Evolutionary conservation across 1,284 basidiomycete species (phyloP).

Genomic region (Schizophyllum amplum): DNA sequence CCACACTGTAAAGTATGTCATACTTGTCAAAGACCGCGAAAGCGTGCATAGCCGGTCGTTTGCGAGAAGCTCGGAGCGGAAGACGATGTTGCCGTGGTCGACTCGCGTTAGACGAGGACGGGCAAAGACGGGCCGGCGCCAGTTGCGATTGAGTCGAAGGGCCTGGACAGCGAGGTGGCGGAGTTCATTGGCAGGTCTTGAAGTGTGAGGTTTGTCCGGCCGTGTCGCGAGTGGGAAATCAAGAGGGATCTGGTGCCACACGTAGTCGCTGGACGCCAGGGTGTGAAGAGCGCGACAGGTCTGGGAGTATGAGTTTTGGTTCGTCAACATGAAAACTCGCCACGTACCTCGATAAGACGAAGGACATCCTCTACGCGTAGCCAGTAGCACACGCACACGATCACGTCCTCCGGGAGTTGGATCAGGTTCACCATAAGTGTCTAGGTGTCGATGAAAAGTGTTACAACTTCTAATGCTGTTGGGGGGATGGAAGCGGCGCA

Average conservation of each 20-base stretch:
- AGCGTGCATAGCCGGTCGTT: conserved; percentile 39
- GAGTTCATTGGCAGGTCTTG: conserved; percentile 18
- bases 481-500: not conserved
- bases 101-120: conserved; percentile 30
- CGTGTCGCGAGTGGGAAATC: conserved; percentile 16
- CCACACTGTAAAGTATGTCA: conserved; percentile 32
- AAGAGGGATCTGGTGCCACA: conserved; percentile 38
- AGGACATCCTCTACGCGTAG: not conserved
- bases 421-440: not conserved
- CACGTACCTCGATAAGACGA: not conserved
- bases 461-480: too few relatives aligned
- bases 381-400: not conserved
- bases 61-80: conserved; percentile 37
- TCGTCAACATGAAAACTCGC: not conserved
- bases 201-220: conserved; percentile 7
- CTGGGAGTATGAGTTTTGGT: conserved; percentile 27
- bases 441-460: not conserved
- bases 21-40: conserved; percentile 22
- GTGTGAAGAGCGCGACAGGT: conserved; percentile 47
- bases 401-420: not conserved
- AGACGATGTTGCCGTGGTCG: conserved; percentile 26
- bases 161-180: conserved; percentile 25
- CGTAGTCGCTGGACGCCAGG: conserved; percentile 36
- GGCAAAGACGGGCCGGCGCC: conserved; percentile 29
- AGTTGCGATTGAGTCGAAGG: conserved; percentile 43